These are phyloP conservation scores for Allantophomopsis cytisporea DNA, from an alignment of 2,329 filamentous ascomycete genomes.

Conservation along the genomic window DNA sequence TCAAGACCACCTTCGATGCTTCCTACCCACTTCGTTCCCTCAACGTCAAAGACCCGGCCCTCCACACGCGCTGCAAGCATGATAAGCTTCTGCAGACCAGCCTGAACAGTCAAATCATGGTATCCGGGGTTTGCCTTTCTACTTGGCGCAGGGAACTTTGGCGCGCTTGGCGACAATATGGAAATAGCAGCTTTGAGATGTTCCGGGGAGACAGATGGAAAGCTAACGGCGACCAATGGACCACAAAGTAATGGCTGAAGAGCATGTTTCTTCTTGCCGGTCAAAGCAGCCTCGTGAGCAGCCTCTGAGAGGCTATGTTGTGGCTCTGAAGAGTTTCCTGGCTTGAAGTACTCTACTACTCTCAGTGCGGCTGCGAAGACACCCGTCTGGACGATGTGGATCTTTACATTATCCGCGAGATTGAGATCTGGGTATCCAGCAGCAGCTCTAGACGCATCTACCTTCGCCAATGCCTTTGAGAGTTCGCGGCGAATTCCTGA, in stretches of 20 bases:
- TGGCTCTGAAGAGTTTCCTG: slow-evolving; percentile 18
- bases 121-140: slow-evolving; percentile 67
- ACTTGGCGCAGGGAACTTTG: slow-evolving; percentile 65
- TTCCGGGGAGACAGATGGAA: slow-evolving; percentile 71
- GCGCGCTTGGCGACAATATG: slow-evolving; percentile 59
- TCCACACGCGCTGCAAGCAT: slow-evolving; percentile 80
- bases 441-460: slow-evolving; percentile 39
- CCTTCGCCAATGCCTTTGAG: slow-evolving; percentile 40
- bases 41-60: slow-evolving; percentile 34
- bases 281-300: slow-evolving; percentile 17
- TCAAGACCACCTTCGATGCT: slow-evolving; percentile 72
- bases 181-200: slow-evolving; percentile 73
- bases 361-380: slow-evolving; percentile 79
- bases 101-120: slow-evolving; percentile 67
- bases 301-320: slow-evolving; percentile 43
- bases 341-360: slow-evolving; percentile 70
- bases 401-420: slow-evolving; percentile 49
- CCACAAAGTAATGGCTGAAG: slow-evolving; percentile 70
- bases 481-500: slow-evolving; percentile 52
- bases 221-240: slow-evolving; percentile 64
- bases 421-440: slow-evolving; percentile 26
- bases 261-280: slow-evolving; percentile 37
- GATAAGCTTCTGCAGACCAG: slow-evolving; percentile 73
- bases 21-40: slow-evolving; percentile 48
- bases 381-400: slow-evolving; percentile 78